Conservation (phyloP, 164 flowering plant genomes). For the Taxillus chinensis region DNA sequence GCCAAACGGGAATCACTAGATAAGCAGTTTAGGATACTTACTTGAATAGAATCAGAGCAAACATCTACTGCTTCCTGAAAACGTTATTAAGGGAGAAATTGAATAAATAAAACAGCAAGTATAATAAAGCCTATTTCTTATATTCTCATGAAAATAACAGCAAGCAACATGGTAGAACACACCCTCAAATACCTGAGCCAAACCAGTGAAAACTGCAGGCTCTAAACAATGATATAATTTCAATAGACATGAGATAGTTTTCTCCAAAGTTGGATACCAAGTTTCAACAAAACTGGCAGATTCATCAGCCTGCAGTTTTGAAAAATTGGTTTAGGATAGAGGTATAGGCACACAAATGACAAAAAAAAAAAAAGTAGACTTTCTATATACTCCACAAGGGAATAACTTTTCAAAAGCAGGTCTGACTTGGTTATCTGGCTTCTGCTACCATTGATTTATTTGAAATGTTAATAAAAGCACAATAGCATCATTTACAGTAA, state of each 20-base stretch:
- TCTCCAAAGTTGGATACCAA: slow-evolving; percentile 97
- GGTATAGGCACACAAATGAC: too few relatives aligned
- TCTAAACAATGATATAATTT: slow-evolving; percentile 85
- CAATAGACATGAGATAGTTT: slow-evolving; percentile 78
- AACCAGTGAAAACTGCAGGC: slow-evolving; percentile 85
- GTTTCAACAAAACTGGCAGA: slow-evolving; percentile 55
- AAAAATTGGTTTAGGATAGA: too few relatives aligned
- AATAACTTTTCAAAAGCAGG: too few relatives aligned
- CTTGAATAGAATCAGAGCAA: slow-evolving; percentile 84
- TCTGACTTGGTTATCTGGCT: too few relatives aligned
- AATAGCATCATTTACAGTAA: too few relatives aligned
- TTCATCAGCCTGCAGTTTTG: slow-evolving; percentile 44
- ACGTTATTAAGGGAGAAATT: slow-evolving; percentile 7
- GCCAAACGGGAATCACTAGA: background rate
- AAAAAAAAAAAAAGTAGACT: too few relatives aligned
- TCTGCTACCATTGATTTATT: too few relatives aligned
- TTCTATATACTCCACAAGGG: too few relatives aligned
- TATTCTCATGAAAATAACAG: slow-evolving; percentile 1
- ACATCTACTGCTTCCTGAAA: slow-evolving; percentile 94
- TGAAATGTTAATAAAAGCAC: too few relatives aligned
- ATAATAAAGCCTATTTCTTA: background rate
- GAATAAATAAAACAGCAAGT: background rate
- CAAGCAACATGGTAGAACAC: background rate
- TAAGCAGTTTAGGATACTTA: slow-evolving; percentile 12
- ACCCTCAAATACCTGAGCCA: slow-evolving; percentile 73